Percentiles rank a stretch among this genome's conserved stretches.
phyloP scores from a whole-genome alignment of 2,329 filamentous ascomycete species.

The Colletotrichum musae region DNA sequence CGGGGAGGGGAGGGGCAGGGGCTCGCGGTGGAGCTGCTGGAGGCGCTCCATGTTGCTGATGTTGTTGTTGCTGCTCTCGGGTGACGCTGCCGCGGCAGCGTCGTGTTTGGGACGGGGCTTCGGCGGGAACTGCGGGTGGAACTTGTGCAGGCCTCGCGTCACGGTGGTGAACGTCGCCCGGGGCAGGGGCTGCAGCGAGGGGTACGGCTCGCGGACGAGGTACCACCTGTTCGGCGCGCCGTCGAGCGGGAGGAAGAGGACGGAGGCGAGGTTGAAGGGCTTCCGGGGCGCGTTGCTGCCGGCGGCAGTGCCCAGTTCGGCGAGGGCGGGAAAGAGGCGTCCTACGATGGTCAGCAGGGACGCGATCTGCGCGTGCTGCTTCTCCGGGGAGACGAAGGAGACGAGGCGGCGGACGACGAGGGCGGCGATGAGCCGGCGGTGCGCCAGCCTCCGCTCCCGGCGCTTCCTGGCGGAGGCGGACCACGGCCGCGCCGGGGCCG shows the following conservation, averaged over 20 bases:
- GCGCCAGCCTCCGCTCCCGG: slow-evolving; percentile 48
- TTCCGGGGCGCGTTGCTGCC: slow-evolving; percentile 47
- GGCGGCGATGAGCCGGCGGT: slow-evolving; percentile 61
- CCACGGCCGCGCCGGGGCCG: slow-evolving; percentile 27
- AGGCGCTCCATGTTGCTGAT: slow-evolving; percentile 9
- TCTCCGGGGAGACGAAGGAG: slow-evolving; percentile 65
- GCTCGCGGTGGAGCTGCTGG: slow-evolving; percentile 14
- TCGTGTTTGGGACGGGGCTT: not conserved
- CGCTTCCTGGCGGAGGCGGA: slow-evolving; percentile 35
- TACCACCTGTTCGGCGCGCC: slow-evolving; percentile 55
- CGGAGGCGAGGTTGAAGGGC: slow-evolving; percentile 57
- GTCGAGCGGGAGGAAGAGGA: slow-evolving; percentile 58
- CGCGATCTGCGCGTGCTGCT: slow-evolving; percentile 56
- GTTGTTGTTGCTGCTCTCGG: no score
- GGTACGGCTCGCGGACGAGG: slow-evolving; percentile 63
- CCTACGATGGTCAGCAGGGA: slow-evolving; percentile 62
- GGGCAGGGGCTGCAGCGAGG: slow-evolving; percentile 55
- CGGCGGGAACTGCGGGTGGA: slow-evolving; percentile 2
- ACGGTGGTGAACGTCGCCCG: not conserved
- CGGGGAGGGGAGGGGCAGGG: not conserved
- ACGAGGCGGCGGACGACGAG: slow-evolving; percentile 64
- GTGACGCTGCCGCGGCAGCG: not conserved
- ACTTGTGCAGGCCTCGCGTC: not conserved
- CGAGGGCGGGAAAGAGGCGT: slow-evolving; percentile 64
- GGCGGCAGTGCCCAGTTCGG: slow-evolving; percentile 1